A percentile compares a stretch with the other conserved stretches of the same genome.
Evolutionary conservation across 352 stramenopile species (phyloP).

Genomic region (Pythium dissotocum): DNA sequence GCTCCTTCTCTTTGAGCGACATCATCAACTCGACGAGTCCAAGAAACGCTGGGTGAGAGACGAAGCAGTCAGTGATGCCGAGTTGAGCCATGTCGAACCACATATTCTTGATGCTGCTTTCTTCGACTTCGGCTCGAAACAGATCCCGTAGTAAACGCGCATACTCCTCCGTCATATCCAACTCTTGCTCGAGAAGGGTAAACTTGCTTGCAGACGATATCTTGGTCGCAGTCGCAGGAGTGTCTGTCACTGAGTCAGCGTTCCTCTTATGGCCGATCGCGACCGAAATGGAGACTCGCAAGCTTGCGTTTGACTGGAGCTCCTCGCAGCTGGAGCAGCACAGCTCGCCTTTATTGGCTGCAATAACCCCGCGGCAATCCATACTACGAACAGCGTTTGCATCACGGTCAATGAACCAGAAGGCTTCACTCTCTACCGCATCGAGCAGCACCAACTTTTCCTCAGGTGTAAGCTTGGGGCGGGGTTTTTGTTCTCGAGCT

Average conservation of each 20-base stretch:
- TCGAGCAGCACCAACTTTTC: slow-evolving; percentile 74
- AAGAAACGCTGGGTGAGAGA: slow-evolving; percentile 60
- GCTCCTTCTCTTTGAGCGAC: slow-evolving; percentile 74
- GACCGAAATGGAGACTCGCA: slow-evolving; percentile 39
- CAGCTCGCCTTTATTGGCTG: slow-evolving; percentile 38
- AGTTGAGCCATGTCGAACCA: slow-evolving; percentile 57
- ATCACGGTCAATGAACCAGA: slow-evolving; percentile 85
- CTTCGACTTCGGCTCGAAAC: slow-evolving; percentile 26
- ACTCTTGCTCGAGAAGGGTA: slow-evolving; percentile 24
- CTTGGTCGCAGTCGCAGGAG: not conserved
- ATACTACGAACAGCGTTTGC: slow-evolving; percentile 67
- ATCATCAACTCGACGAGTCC: slow-evolving; percentile 72
- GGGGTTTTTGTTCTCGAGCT: slow-evolving; percentile 23
- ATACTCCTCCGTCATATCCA: slow-evolving; percentile 25
- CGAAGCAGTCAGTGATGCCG: slow-evolving; percentile 60
- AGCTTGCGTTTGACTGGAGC: slow-evolving; percentile 51
- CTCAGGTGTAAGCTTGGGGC: slow-evolving; percentile 11
- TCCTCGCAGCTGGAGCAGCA: slow-evolving; percentile 48
- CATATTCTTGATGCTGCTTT: slow-evolving; percentile 30
- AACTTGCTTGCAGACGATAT: slow-evolving; percentile 8
- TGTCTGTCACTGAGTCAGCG: not conserved
- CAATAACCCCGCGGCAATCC: slow-evolving; percentile 56
- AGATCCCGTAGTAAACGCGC: slow-evolving; percentile 23
- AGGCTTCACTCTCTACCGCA: slow-evolving; percentile 62
- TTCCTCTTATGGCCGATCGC: slow-evolving; percentile 5